Evolutionary conservation across 768 basidiomycete genomes (phyloP), one percentile per base, ranked within the genome.

Genomic region (Boletus pseudo-olivaceus): DNA sequence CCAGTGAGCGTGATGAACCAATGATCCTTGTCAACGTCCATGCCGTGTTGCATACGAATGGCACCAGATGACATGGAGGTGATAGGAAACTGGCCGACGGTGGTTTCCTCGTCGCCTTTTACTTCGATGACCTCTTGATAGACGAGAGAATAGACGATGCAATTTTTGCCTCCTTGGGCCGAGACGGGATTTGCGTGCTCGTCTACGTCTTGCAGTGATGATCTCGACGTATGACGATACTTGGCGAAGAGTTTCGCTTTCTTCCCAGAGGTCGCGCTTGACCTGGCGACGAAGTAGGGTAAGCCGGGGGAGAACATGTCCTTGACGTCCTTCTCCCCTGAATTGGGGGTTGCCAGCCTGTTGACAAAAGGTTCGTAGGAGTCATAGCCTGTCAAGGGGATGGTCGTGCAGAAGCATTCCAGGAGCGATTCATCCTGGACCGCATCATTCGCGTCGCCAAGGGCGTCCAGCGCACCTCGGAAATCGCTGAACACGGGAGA

Each of bases 261-360:
- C 29, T 49, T 60, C 4, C 63, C 39, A 20, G 60, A 65, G 27
- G 66, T 67, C 9, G 45, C 49, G 35, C 58, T 62, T 0, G 66
- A 62, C 0, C 49, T 32, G 7, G 62, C 62, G 33, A 67, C 40
- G 27, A 58, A 66, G 43, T 39, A 58, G 15, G 65, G 65, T 15
- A 66, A 26, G 0, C 65, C 65, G 5, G 60, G 62, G 2, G 62
- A 58, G 47, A 67, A 62, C 53, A 66, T 54, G 47, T 64, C 54
- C 37, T 52, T 54, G 52, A 60, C 56, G 17, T 66, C 65, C 17
- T 34, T 26, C 17, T 45, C 48, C 15, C 23, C 17, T 7, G 55
- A 26, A 11, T 47, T 41, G 41, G 19, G 48, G 7, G 38, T 35
- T 40, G 54, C 48, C 19, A 66, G 52, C 29, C 34, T 54, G 42